Evolutionary conservation across 75 land plant genomes (phyloP).

Genomic region (Gnetum montanum): DNA sequence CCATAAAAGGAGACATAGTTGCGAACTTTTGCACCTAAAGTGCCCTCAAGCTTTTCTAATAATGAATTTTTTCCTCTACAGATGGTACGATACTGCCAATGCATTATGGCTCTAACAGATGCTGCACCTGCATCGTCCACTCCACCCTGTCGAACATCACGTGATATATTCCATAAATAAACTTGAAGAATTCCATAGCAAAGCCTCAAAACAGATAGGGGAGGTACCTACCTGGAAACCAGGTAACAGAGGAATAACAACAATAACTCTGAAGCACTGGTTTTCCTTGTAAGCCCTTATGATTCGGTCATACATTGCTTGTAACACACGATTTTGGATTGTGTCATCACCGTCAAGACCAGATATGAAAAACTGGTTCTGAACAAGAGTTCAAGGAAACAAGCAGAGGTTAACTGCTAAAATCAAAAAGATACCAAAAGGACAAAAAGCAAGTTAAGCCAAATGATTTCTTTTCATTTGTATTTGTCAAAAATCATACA

Average conservation of each 20-base stretch:
- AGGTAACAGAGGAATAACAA: conserved; percentile 86
- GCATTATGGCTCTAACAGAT: conserved; percentile 94
- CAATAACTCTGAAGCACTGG: conserved; percentile 73
- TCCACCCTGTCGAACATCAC: conserved; percentile 50
- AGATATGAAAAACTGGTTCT: conserved; percentile 98
- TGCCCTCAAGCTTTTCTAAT: conserved; percentile 51
- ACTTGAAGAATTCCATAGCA: background rate
- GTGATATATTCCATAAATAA: background rate
- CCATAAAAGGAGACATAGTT: conserved; percentile 95
- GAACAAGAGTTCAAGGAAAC: conserved; percentile 22
- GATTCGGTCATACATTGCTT: conserved; percentile 75
- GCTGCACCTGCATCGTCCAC: conserved; percentile 97
- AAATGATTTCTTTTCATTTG: background rate
- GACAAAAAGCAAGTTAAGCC: too few relatives aligned
- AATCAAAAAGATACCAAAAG: too few relatives aligned
- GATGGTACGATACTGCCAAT: conserved; percentile 97
- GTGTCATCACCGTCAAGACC: conserved; percentile 84
- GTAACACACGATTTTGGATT: conserved; percentile 75
- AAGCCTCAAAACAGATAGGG: conserved; percentile 2
- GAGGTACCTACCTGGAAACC: conserved; percentile 90
- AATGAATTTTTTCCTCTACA: conserved; percentile 78
- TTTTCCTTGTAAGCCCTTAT: conserved; percentile 77
- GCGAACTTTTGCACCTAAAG: conserved; percentile 62
- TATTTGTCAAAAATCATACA: conserved; percentile 5
- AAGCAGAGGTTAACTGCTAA: background rate